Base-by-base conservation (phyloP, 164 flowering plant species). In the Liriodendron chinense region DNA sequence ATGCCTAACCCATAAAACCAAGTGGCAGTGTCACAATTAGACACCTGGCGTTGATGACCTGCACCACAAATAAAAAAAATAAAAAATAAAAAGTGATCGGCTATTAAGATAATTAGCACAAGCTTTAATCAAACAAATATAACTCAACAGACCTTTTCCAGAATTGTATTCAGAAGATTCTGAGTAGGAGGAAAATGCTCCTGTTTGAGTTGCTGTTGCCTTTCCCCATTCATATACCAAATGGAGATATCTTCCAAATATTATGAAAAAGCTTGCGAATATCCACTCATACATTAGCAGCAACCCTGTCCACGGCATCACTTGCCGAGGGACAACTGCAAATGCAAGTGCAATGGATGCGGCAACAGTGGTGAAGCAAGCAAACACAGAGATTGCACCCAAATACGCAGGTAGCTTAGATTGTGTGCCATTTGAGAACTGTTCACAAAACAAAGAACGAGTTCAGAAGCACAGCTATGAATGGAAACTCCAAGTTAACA, bases 231-330 rank as follows among this genome's bases (percentile, higher is more conserved):
- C 83, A 82, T 84, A 83, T 61, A 88, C 74, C 73, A 91, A 59
- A 71, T 83, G 87, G 69, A 96, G 91, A 80, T 89, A 96, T 43
- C 90, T 87, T 73, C 97, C 92, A 79, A 92, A 91, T 21, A 90
- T 71, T 21, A 92, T 21, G 74, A 88, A 82, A 85, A 91, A 94
- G 67, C 86, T 63, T 7, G 89, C 76, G 76, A 91, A 91, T 47
- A 93, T 88, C 98, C 97, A 94, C 75, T 96, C 99, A 75, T 94
- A 96, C 87, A 90, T 84, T 80, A 96, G 86, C 34, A 92, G 77
- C 87, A 96, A 83, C 65, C 99, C 99, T 24, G 97, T 92, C 98
- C 97, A 96, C 72, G 99, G 99, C 89, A 83, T 89, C 72, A 92
- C 93, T 86, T 96, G 99, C 12, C 91, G 87, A 62, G 99, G 99